phyloP scores from a whole-genome alignment of 2,329 filamentous ascomycete genomes.

The Trichocomaceae sp. region DNA sequence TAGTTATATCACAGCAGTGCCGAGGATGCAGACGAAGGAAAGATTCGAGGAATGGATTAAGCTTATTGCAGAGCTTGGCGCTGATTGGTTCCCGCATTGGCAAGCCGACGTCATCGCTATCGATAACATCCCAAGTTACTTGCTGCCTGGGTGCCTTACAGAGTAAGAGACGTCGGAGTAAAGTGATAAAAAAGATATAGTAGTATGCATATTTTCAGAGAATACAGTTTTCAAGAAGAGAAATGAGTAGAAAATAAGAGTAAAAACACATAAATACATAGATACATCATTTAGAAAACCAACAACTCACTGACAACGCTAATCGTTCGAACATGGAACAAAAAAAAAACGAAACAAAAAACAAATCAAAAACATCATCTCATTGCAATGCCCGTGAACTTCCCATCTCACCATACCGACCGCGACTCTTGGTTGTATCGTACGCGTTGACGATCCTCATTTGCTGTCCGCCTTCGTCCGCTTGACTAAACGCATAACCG shows the following conservation, averaged over 20 bases:
- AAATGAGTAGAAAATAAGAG: background rate
- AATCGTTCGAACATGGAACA: background rate
- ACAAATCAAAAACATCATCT: background rate
- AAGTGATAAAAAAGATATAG: background rate
- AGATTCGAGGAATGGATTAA: background rate
- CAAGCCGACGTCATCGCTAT: background rate
- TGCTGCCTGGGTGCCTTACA: too few relatives aligned
- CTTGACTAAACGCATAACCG: constrained; percentile 96
- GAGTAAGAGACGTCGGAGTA: too few relatives aligned
- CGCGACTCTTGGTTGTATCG: constrained; percentile 88
- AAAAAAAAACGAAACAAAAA: background rate
- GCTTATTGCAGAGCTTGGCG: background rate
- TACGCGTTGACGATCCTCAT: constrained; percentile 94
- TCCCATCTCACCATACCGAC: constrained; percentile 92
- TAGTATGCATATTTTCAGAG: background rate
- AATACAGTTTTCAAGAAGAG: background rate
- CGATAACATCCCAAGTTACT: too few relatives aligned
- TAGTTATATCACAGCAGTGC: background rate
- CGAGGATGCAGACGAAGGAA: background rate
- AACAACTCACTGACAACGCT: background rate
- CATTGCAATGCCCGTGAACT: constrained; percentile 41
- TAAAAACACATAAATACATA: background rate
- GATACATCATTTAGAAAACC: background rate
- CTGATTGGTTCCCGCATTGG: background rate
- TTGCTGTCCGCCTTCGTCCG: constrained; percentile 74